Conservation (phyloP, 2,329 filamentous ascomycete genomes). For the Fusarium humuli region DNA sequence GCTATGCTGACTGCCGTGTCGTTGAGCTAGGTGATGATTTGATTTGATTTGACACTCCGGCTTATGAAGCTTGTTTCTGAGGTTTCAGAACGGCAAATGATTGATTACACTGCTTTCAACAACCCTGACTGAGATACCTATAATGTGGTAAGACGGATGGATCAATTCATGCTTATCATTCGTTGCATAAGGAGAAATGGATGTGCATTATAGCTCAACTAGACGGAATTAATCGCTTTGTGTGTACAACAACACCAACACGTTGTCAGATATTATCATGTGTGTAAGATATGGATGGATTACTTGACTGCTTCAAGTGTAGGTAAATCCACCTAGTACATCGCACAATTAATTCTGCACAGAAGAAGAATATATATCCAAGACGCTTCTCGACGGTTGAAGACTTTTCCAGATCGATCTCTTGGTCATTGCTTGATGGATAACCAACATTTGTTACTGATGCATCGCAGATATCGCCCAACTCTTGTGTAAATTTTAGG, state of each 20-base stretch:
- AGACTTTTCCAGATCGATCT: constrained; percentile 3
- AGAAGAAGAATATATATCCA: not conserved
- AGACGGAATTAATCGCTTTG: constrained; percentile 14
- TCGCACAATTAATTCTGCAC: constrained; percentile 3
- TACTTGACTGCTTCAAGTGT: constrained; percentile 1
- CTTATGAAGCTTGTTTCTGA: constrained; percentile 14
- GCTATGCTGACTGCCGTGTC: constrained; percentile 24
- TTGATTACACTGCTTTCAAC: not conserved
- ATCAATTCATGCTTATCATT: constrained; percentile 24
- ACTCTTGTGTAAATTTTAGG: not conserved
- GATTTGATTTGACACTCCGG: not conserved
- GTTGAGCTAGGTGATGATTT: not conserved
- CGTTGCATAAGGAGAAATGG: not conserved
- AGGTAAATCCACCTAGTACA: not conserved
- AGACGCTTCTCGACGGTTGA: not conserved
- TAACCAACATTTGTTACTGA: not conserved
- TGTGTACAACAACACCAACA: constrained; percentile 3
- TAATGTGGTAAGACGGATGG: constrained; percentile 24
- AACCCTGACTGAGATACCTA: not conserved
- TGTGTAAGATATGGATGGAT: constrained; percentile 26
- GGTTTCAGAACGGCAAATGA: constrained; percentile 9
- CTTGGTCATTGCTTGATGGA: constrained; percentile 16
- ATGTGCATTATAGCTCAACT: not conserved
- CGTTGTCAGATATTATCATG: constrained; percentile 11
- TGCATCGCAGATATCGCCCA: constrained; percentile 12